Conservation (phyloP, 129 eudicot species). For the Escallonia herrerae region DNA sequence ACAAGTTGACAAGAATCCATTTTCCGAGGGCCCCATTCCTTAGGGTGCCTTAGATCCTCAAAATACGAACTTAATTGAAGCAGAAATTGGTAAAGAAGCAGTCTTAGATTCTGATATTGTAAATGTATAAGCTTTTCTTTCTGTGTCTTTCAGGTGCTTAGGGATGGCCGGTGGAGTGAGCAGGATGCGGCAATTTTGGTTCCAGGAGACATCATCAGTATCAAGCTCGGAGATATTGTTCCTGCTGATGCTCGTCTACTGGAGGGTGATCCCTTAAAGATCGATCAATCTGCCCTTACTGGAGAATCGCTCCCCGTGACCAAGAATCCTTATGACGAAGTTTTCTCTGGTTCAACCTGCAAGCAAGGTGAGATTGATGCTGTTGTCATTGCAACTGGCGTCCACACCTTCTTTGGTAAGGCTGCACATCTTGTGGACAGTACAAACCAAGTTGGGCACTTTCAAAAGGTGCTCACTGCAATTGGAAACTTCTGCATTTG, state of each 20-base stretch:
- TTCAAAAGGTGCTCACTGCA: constrained; percentile 76
- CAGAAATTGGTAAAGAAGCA: too few relatives aligned
- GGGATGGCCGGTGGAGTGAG: constrained; percentile 88
- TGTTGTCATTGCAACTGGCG: constrained; percentile 83
- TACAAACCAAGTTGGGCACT: constrained; percentile 85
- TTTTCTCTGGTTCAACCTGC: constrained; percentile 89
- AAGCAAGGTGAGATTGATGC: constrained; percentile 89
- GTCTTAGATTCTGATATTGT: too few relatives aligned
- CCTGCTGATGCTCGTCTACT: constrained; percentile 94
- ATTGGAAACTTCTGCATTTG: constrained; percentile 87
- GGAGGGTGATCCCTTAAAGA: constrained; percentile 80
- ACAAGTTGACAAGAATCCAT: too few relatives aligned
- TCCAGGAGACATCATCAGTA: constrained; percentile 83
- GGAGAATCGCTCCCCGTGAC: constrained; percentile 90
- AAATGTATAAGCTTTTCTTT: not conserved
- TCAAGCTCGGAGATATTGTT: constrained; percentile 70
- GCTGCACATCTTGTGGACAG: constrained; percentile 92
- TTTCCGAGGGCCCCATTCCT: too few relatives aligned
- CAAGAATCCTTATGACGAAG: constrained; percentile 68
- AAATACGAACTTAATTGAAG: too few relatives aligned
- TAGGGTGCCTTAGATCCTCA: too few relatives aligned
- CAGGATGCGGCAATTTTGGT: constrained; percentile 79
- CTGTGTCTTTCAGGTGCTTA: constrained; percentile 38
- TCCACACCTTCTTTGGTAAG: constrained; percentile 85
- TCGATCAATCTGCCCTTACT: constrained; percentile 84